phyloP scores from a whole-genome alignment of 2,329 filamentous ascomycete species.

The Ascochyta lentis region DNA sequence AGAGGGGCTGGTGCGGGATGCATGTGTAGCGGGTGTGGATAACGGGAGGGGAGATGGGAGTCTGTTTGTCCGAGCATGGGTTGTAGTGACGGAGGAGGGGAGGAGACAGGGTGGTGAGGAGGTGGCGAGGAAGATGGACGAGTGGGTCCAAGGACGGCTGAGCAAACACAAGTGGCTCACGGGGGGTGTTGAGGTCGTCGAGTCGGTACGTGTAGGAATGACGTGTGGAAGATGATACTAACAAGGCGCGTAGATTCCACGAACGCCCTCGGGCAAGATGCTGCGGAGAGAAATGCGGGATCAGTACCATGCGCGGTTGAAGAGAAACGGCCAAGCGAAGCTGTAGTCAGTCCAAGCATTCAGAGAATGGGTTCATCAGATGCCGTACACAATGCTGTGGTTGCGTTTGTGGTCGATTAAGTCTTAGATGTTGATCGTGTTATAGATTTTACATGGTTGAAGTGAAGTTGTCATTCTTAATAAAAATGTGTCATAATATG shows the following conservation, averaged over 20 bases:
- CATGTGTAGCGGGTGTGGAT: constrained; percentile 43
- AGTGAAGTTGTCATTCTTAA: too few species aligned
- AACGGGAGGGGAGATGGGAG: constrained; percentile 38
- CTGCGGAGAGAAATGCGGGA: constrained; percentile 40
- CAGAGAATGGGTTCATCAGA: too few species aligned
- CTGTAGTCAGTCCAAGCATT: constrained; percentile 13
- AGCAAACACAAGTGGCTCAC: constrained; percentile 42
- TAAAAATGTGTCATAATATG: too few species aligned
- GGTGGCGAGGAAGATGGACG: constrained; percentile 29
- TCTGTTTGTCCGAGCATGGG: constrained; percentile 40
- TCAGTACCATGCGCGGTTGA: constrained; percentile 32
- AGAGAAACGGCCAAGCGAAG: constrained; percentile 26
- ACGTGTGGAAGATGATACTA: neutral
- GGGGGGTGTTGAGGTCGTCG: constrained; percentile 38
- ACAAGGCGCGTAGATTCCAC: constrained; percentile 27
- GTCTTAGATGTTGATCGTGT: too few species aligned
- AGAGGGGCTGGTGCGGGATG: constrained; percentile 33
- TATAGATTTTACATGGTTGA: too few species aligned
- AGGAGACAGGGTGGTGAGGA: constrained; percentile 18
- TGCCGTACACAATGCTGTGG: too few species aligned
- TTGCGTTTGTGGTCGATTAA: too few species aligned
- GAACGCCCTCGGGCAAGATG: constrained; percentile 41
- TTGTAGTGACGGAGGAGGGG: constrained; percentile 33
- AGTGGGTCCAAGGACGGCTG: constrained; percentile 30
- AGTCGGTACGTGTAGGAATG: constrained; percentile 28